Percentiles rank a stretch among this genome's conserved stretches.
Evolutionary conservation across 2,329 filamentous ascomycete species (phyloP).

Genomic region (Hortaea sp.): DNA sequence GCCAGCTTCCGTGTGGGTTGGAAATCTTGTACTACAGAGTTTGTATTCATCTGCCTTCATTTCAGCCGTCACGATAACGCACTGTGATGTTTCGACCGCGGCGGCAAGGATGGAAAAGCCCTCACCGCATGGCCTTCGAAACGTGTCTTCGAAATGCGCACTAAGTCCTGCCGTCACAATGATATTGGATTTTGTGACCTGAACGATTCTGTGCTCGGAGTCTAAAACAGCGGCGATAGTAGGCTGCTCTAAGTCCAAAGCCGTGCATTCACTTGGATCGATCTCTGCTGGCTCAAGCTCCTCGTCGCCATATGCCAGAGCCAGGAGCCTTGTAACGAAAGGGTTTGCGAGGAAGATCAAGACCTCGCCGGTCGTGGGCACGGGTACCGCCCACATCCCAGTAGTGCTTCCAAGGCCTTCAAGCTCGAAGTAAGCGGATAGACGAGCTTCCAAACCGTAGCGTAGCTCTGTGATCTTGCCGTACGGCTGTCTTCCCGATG

Average conservation of each 20-base stretch:
- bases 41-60: conserved; percentile 3
- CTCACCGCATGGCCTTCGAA: conserved; percentile 4
- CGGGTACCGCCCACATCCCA: conserved; percentile 30
- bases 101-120: conserved; percentile 15
- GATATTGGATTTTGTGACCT: conserved; percentile 18
- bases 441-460: conserved; percentile 29
- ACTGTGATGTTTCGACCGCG: conserved; percentile 8
- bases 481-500: conserved; percentile 34
- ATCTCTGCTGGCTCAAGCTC: conserved; percentile 11
- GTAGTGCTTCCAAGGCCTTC: conserved; percentile 17
- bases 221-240: conserved; percentile 18
- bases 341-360: conserved; percentile 28
- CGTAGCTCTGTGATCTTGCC: conserved; percentile 36
- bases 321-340: conserved; percentile 14
- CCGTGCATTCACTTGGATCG: conserved; percentile 7
- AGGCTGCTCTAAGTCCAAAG: conserved; percentile 14
- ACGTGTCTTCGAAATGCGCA: conserved; percentile 20
- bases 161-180: conserved; percentile 11
- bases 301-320: conserved; percentile 8
- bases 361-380: conserved; percentile 21
- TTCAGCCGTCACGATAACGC: conserved; percentile 11
- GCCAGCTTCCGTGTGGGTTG: background rate
- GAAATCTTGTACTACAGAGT: conserved; percentile 3
- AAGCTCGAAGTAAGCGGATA: conserved; percentile 15
- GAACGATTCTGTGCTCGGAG: conserved; percentile 14